Percentiles rank a stretch among this genome's conserved stretches.
phyloP scores from a whole-genome alignment of 2,329 filamentous ascomycete species.

The Emergomyces pasteurianus region DNA sequence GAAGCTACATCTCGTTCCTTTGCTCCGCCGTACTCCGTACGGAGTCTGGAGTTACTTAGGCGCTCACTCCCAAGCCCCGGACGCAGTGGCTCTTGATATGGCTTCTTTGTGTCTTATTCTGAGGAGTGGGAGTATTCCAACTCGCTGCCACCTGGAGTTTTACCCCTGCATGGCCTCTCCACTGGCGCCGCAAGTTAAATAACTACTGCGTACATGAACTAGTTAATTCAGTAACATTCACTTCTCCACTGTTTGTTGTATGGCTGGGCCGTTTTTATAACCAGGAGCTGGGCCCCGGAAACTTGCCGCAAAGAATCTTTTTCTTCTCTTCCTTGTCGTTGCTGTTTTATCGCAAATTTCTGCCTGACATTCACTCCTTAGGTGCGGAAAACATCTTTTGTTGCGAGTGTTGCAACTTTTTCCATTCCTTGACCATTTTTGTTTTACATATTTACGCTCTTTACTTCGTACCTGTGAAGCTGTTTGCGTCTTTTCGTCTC shows the following conservation, averaged over 20 bases:
- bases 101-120: background rate
- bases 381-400: background rate
- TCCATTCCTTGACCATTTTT: background rate
- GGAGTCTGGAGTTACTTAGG: too few species aligned
- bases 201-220: background rate
- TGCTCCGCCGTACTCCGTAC: too few species aligned
- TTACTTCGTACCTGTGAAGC: background rate
- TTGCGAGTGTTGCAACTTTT: background rate
- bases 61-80: background rate
- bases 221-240: background rate
- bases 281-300: background rate
- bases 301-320: background rate
- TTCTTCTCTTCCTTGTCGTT: background rate
- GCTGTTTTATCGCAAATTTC: background rate
- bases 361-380: background rate
- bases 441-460: background rate
- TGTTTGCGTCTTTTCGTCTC: background rate
- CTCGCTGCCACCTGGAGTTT: background rate
- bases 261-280: background rate
- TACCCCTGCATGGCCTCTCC: background rate
- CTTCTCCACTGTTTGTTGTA: background rate
- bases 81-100: background rate
- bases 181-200: background rate
- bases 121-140: background rate
- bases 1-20: too few species aligned